Evolutionary conservation across 2,329 filamentous ascomycete species (phyloP).

Genomic region (Pseudogymnoascus destructans): DNA sequence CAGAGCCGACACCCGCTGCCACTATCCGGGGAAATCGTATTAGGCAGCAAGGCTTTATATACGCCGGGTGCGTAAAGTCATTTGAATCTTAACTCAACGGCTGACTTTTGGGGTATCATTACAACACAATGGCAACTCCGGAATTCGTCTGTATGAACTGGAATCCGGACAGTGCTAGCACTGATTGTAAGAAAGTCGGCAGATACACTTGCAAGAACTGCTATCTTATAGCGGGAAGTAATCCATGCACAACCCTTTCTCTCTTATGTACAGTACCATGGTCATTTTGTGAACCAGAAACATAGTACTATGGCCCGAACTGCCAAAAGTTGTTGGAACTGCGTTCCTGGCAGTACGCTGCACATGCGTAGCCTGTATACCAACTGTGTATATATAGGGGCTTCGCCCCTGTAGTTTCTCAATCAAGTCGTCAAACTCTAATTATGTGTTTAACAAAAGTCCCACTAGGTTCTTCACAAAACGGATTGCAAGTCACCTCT

Average conservation of each 20-base stretch:
- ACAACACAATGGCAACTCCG: background rate
- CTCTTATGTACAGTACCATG: background rate
- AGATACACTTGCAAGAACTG: background rate
- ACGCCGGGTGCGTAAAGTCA: background rate
- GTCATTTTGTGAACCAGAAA: slow-evolving; percentile 31
- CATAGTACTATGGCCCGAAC: slow-evolving; percentile 11
- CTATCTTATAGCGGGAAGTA: background rate
- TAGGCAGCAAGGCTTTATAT: too few relatives aligned
- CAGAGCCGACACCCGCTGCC: background rate
- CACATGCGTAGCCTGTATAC: too few relatives aligned
- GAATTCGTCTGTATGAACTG: background rate
- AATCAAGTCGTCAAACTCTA: too few relatives aligned
- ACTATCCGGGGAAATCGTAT: background rate
- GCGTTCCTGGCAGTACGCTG: too few relatives aligned
- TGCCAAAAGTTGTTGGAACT: too few relatives aligned
- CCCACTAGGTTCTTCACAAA: slow-evolving; percentile 12
- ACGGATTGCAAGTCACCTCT: slow-evolving; percentile 13
- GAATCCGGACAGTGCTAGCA: background rate
- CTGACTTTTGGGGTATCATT: background rate
- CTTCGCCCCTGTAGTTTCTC: too few relatives aligned
- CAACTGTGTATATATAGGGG: too few relatives aligned
- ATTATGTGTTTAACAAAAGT: too few relatives aligned
- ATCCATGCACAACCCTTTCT: background rate
- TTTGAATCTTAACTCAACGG: background rate
- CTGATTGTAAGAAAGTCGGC: background rate